phyloP scores from a whole-genome alignment of 768 basidiomycete species.

The Hemileccinum impolitum region DNA sequence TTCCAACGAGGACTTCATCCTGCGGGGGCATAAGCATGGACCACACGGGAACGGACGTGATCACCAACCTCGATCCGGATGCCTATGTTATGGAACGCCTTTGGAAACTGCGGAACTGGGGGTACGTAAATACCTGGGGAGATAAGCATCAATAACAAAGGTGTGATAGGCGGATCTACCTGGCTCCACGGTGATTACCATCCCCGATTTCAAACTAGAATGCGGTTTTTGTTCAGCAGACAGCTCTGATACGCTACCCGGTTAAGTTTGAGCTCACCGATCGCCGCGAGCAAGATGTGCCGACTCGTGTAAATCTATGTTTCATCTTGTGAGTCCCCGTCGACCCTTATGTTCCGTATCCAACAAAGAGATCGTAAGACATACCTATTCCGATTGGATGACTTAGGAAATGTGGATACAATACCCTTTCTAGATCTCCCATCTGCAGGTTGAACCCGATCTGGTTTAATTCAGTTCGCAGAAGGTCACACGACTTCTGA shows the following conservation, averaged over 20 bases:
- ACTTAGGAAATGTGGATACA: conserved; percentile 92
- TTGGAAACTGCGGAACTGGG: conserved; percentile 71
- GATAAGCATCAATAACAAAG: conserved; percentile 5
- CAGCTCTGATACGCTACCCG: background rate
- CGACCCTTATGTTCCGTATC: conserved; percentile 1
- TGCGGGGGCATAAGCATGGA: conserved; percentile 16
- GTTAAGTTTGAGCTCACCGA: conserved; percentile 38
- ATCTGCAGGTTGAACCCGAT: conserved; percentile 41
- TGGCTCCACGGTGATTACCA: conserved; percentile 92
- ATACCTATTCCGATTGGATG: conserved; percentile 90
- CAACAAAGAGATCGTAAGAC: conserved; percentile 20
- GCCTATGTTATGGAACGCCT: conserved; percentile 85
- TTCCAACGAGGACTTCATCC: conserved; percentile 75
- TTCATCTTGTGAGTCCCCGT: conserved; percentile 14
- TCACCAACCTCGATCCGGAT: conserved; percentile 79
- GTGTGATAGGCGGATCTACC: conserved; percentile 38
- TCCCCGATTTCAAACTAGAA: conserved; percentile 69
- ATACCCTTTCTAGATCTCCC: conserved; percentile 59
- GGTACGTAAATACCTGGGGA: conserved; percentile 82
- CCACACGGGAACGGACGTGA: background rate
- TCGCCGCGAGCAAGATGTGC: conserved; percentile 52
- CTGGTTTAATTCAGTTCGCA: conserved; percentile 71
- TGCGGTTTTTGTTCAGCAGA: conserved; percentile 5
- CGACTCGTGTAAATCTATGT: conserved; percentile 85
- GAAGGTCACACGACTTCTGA: conserved; percentile 58